Base-by-base conservation (phyloP, 257 asterid genomes). In the Solanum sejunctum region DNA sequence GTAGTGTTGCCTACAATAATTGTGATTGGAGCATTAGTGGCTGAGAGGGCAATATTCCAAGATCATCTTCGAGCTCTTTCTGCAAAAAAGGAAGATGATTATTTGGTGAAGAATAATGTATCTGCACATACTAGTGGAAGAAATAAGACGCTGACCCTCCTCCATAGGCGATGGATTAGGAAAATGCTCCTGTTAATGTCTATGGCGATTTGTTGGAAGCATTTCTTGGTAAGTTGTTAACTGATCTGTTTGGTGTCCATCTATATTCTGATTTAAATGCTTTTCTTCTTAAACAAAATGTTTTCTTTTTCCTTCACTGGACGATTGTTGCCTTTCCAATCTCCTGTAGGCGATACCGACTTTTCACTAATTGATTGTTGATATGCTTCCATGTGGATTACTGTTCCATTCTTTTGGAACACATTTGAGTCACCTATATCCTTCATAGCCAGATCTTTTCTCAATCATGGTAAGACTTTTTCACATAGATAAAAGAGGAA, bases 71-170 rank as follows among this genome's bases (percentile, higher is more conserved):
- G 93, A 52, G 93, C 96, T 70, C 83, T 79, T 87, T 92, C 97
- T 18, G 93, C 98, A 61, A 97, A 95, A 92, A 95, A 97, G 81
- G 93, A 92, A 43, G 98, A 97, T 80, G 98, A 94, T 81, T 52
- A 52, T 82, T 90, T 84, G 87, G 81, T 77, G 80, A 87, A 78
- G 52, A 43, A 58, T 26, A 88, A 81, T 89, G 84, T 84, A 55
- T 85, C 88, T 3, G 72, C 84, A 43, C 58, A 71, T 20, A 84
- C 55, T 51, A 56, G 41, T 26, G 39, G 84, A 75, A 56, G 56
- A 57, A 84, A 84, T 26, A 80, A 73, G 21, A 83, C 71, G 47
- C 54, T 66, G 67, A 21, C 36, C 43, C 57, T 71, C 55, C 56
- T 63, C 20, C 64, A 21, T 12, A 86, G 66, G 83, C 91, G 97